Percentiles rank a stretch among this genome's conserved stretches.
phyloP scores from a whole-genome alignment of 495 filamentous ascomycete genomes.

The Penicillium atrosanguineum region DNA sequence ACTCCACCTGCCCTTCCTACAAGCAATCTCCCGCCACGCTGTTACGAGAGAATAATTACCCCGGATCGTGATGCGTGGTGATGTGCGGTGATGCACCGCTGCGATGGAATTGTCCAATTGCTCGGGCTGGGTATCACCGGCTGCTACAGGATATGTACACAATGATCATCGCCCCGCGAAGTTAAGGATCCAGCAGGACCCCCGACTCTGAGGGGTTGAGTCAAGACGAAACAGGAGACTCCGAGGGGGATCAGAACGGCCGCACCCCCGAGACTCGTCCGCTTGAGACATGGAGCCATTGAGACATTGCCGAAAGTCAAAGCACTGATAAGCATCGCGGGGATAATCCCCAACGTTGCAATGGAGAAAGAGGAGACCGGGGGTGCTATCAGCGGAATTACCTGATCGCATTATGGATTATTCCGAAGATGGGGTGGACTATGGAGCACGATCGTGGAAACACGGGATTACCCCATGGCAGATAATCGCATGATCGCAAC shows the following conservation, averaged over 20 bases:
- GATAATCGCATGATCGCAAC: not conserved
- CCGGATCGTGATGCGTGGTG: constrained; percentile 12
- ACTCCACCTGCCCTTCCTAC: constrained; percentile 20
- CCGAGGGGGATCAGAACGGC: not conserved
- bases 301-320: constrained; percentile 15
- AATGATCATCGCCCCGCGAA: not conserved
- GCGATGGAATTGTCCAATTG: not conserved
- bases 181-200: not conserved
- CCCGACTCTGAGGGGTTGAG: too few species aligned
- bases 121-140: constrained; percentile 14
- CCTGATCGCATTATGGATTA: not conserved
- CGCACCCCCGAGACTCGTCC: constrained; percentile 18
- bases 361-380: not conserved
- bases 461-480: not conserved
- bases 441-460: not conserved
- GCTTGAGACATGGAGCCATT: not conserved
- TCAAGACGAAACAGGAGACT: not conserved
- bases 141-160: constrained; percentile 1
- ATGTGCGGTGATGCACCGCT: not conserved
- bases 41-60: constrained; percentile 35
- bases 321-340: constrained; percentile 13
- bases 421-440: not conserved
- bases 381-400: not conserved
- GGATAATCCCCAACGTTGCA: constrained; percentile 26
- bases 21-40: constrained; percentile 1